Evolutionary conservation across 2,329 filamentous ascomycete genomes (phyloP).

Genomic region (Apiospora arundinis): DNA sequence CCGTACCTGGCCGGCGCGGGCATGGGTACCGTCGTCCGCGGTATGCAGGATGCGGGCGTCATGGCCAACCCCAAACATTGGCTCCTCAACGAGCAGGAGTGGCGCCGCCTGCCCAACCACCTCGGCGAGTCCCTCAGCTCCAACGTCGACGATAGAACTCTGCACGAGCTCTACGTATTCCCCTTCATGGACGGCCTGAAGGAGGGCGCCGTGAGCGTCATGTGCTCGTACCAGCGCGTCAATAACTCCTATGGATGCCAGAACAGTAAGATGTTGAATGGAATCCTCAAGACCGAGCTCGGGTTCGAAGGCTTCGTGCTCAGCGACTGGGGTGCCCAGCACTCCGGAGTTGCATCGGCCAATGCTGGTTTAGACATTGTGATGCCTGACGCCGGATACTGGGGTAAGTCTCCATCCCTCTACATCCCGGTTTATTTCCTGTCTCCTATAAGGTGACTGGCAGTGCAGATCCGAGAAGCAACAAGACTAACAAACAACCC

Average conservation of each 20-base stretch:
- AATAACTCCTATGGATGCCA: conserved; percentile 76
- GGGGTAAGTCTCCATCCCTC: conserved; percentile 27
- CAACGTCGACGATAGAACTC: conserved; percentile 37
- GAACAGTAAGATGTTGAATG: conserved; percentile 83
- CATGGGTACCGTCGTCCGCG: conserved; percentile 63
- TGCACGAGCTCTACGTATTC: conserved; percentile 83
- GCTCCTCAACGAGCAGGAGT: conserved; percentile 26
- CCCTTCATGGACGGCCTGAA: conserved; percentile 83
- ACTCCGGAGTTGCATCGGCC: conserved; percentile 59
- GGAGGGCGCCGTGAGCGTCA: conserved; percentile 77
- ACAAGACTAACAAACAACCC: conserved; percentile 53
- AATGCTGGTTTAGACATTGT: conserved; percentile 60
- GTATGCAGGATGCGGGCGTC: conserved; percentile 74
- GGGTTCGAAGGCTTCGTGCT: conserved; percentile 84
- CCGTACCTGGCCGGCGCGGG: conserved; percentile 64
- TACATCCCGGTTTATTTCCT: conserved; percentile 30
- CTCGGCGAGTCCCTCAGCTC: conserved; percentile 40
- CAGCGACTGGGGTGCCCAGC: conserved; percentile 63
- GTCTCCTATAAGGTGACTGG: not conserved
- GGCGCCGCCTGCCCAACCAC: conserved; percentile 36
- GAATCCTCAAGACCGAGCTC: conserved; percentile 82
- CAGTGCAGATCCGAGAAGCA: not conserved
- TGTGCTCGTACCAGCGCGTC: conserved; percentile 83
- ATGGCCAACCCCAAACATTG: conserved; percentile 71
- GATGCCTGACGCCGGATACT: conserved; percentile 30